Base-by-base conservation (phyloP, 495 filamentous ascomycete species). In the Annulohypoxylon stygium region DNA sequence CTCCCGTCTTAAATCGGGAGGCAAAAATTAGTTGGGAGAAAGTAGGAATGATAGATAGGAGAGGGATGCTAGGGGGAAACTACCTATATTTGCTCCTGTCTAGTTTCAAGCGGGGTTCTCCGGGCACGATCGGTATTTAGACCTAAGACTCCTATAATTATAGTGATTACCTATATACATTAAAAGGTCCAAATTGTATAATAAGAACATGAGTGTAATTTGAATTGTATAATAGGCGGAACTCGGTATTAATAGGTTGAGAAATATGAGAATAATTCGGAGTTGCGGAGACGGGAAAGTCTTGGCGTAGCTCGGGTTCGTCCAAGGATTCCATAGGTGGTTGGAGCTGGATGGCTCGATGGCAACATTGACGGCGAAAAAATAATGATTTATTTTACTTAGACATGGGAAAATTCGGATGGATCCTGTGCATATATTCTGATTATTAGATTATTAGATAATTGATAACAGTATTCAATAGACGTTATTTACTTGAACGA, bases 221-320 rank as follows among this genome's bases (percentile, higher is more conserved):
- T 60, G 34, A 54, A 61, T 55, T 57, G 59, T 65, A 69, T 61
- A 69, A 69, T 39, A 61, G 55, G 45, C 39, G 58, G 62, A 23
- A 66, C 34, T 25, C 61, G 47, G 60, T 60, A 58, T 60, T 65
- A 69, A 47, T 54, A 65, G 20, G 47, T 39, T 51, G 61, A 66
- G 50, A 63, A 58, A 59, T 20, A 26, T 58, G 61, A 66, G 41
- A 63, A 58, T 63, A 25, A 60, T 67, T 61, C 71, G 71, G 67
- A 74, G 67, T 70, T 74, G 61, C 67, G 71, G 71, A 60, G 58
- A 70, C 23, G 66, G 43, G 2, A 4, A 16, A 37, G 62, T 67
- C 71, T 74, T 70, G 62, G 67, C 67, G 47, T 12, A 14, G 23
- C n/a, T 65, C 61, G 64, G 67, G 41, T 65, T 58, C 37, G 50